Percentiles rank a stretch among this genome's conserved stretches.
phyloP scores from a whole-genome alignment of 2,329 filamentous ascomycete species.

The Onygenales sp. region DNA sequence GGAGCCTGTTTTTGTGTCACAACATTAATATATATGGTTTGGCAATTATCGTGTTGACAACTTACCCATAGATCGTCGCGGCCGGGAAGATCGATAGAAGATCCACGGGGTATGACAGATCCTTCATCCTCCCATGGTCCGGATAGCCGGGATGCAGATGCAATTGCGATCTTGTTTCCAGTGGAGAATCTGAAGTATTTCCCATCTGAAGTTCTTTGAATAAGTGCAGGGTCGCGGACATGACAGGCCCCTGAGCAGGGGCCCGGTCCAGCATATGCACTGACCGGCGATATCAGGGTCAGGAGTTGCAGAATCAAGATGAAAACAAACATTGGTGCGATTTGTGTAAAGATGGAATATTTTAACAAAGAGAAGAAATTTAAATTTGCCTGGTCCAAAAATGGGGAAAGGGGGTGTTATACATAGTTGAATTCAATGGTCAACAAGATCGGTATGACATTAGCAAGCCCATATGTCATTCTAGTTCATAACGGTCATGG shows the following conservation, averaged over 20 bases:
- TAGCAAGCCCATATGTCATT: too few relatives aligned
- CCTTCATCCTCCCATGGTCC: slow-evolving; percentile 39
- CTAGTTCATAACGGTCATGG: background rate
- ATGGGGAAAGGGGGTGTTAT: too few relatives aligned
- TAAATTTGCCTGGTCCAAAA: background rate
- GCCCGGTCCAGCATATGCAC: background rate
- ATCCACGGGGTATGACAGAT: slow-evolving; percentile 27
- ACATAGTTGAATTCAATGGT: too few relatives aligned
- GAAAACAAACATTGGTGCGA: background rate
- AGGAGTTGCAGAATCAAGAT: background rate
- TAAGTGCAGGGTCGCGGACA: background rate
- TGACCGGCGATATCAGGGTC: background rate
- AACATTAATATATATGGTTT: background rate
- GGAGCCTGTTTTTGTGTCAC: slow-evolving; percentile 43
- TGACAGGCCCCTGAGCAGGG: background rate
- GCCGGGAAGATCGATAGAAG: slow-evolving; percentile 28
- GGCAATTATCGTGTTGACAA: background rate
- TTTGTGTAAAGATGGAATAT: background rate
- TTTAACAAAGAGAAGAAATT: background rate
- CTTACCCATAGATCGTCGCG: slow-evolving; percentile 18
- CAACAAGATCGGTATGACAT: too few relatives aligned
- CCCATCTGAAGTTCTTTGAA: slow-evolving; percentile 16
- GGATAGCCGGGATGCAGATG: slow-evolving; percentile 31
- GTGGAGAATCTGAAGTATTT: slow-evolving; percentile 41
- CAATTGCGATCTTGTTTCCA: slow-evolving; percentile 33